Evolutionary conservation across 805 yeast genomes (phyloP).

Genomic region (Metschnikowia shivogae): DNA sequence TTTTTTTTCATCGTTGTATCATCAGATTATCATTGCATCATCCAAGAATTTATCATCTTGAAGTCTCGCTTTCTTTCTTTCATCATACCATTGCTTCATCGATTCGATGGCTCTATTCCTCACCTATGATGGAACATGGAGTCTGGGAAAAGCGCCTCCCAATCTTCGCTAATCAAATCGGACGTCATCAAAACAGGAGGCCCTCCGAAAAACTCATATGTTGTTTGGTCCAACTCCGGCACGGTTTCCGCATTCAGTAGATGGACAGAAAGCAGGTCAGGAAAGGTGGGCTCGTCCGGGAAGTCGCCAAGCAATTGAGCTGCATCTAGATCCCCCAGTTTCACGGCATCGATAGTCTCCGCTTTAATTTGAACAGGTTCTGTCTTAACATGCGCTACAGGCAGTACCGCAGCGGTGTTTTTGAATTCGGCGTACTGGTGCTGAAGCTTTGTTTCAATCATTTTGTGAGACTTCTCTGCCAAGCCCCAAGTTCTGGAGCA

Average conservation of each 20-base stretch:
- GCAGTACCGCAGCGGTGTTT: background rate
- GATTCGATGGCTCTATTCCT: background rate
- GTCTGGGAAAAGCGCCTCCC: slow-evolving; percentile 50
- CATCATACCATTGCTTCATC: background rate
- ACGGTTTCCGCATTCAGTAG: slow-evolving; percentile 3
- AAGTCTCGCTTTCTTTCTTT: no score
- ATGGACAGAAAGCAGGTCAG: slow-evolving; percentile 2
- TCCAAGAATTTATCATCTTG: no score
- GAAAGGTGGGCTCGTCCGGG: background rate
- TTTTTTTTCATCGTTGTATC: no score
- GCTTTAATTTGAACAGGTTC: slow-evolving; percentile 3
- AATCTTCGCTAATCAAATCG: slow-evolving; percentile 43
- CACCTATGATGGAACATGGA: slow-evolving; percentile 27
- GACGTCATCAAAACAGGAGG: slow-evolving; percentile 52
- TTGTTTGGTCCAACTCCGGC: slow-evolving; percentile 19
- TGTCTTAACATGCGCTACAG: background rate
- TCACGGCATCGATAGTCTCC: background rate
- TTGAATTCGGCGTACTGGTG: slow-evolving; percentile 21
- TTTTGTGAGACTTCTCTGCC: slow-evolving; percentile 42
- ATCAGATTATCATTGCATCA: no score
- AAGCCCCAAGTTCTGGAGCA: slow-evolving; percentile 46
- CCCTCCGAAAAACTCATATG: slow-evolving; percentile 44
- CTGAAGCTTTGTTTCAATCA: slow-evolving; percentile 32
- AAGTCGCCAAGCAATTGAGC: background rate
- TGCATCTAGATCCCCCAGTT: background rate